These are phyloP conservation scores for Didymella arachidicola DNA, from an alignment of 2,329 filamentous ascomycete species.

Conservation along the genomic window DNA sequence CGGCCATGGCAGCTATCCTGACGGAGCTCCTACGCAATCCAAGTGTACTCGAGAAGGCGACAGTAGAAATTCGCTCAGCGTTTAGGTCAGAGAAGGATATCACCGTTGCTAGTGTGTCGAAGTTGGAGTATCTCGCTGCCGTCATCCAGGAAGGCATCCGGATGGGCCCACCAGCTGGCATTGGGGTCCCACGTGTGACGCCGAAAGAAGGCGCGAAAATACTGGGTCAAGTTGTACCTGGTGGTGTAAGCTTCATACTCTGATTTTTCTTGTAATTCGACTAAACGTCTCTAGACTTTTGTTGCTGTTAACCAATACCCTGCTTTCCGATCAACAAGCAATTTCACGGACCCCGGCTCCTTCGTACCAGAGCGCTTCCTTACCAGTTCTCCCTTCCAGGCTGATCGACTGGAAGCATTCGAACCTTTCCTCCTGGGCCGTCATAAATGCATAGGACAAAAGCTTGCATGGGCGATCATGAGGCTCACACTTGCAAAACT, in stretches of 20 bases:
- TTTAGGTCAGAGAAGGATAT: neutral
- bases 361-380: constrained; percentile 49
- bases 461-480: constrained; percentile 44
- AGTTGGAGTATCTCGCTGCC: neutral
- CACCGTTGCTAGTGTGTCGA: neutral
- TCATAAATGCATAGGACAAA: constrained; percentile 2
- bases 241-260: neutral
- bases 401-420: constrained; percentile 28
- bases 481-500: constrained; percentile 49
- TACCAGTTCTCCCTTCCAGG: neutral
- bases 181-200: neutral
- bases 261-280: neutral
- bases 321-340: constrained; percentile 14
- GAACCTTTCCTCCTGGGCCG: constrained; percentile 31
- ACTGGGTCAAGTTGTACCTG: neutral
- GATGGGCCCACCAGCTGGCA: neutral
- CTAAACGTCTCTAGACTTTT: neutral
- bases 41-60: neutral
- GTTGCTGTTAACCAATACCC: neutral
- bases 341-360: constrained; percentile 34
- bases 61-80: neutral
- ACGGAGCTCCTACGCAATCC: neutral
- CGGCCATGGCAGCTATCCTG: neutral
- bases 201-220: neutral
- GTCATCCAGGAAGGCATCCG: neutral